A percentile compares a stretch with the other conserved stretches of the same genome.
Conservation (phyloP, 306 rosid species). For the Vachellia collinsii region DNA sequence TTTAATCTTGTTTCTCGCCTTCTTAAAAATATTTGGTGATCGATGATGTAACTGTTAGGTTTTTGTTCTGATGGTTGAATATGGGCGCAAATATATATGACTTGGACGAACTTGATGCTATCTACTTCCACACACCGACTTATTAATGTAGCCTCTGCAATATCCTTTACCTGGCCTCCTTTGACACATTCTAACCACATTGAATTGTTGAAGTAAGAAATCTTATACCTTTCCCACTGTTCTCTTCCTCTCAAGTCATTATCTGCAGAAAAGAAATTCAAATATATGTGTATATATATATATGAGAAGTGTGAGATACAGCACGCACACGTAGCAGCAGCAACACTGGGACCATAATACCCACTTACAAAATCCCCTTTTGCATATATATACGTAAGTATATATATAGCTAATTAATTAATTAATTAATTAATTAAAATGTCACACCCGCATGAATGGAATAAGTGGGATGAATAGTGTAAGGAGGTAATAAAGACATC, state of each 20-base stretch:
- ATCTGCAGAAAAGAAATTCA: slow-evolving; percentile 45
- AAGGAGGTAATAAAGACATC: slow-evolving; percentile 2
- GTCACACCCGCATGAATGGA: slow-evolving; percentile 41
- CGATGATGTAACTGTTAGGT: slow-evolving; percentile 14
- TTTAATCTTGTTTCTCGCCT: neutral
- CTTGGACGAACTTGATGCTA: neutral
- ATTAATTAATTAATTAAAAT: neutral
- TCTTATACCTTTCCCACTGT: slow-evolving; percentile 38
- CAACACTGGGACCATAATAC: slow-evolving; percentile 42
- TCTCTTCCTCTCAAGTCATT: slow-evolving; percentile 50
- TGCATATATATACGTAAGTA: neutral
- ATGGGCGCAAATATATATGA: slow-evolving; percentile 4
- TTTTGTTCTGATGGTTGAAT: slow-evolving; percentile 17
- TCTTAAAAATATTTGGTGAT: neutral
- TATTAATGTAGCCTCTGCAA: slow-evolving; percentile 21
- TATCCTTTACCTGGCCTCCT: slow-evolving; percentile 16
- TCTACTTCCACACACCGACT: slow-evolving; percentile 14
- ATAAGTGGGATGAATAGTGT: slow-evolving; percentile 21
- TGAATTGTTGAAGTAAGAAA: slow-evolving; percentile 44
- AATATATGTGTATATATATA: neutral
- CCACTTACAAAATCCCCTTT: slow-evolving; percentile 31
- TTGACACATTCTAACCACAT: slow-evolving; percentile 37
- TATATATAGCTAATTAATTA: neutral
- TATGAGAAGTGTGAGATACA: slow-evolving; percentile 43
- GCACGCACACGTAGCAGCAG: neutral